A percentile compares a stretch with the other conserved stretches of the same genome.
These are phyloP conservation scores for Inga leiocalycina DNA, from an alignment of 306 rosid genomes.

Conservation along the genomic window DNA sequence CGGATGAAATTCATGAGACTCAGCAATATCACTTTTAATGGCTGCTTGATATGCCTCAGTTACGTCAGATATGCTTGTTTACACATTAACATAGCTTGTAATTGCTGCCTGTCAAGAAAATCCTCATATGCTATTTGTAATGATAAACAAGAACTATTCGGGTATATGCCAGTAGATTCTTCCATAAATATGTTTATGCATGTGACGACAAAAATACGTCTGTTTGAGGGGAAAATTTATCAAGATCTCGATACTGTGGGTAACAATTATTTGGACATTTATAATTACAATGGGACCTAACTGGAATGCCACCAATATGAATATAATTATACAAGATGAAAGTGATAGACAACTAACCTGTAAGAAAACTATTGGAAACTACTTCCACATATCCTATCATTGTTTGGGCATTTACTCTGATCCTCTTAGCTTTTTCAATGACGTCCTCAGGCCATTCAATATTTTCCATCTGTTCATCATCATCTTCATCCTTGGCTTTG, in stretches of 20 bases:
- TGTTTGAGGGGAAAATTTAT: too few species aligned
- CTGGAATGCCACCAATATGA: background rate
- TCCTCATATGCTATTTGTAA: background rate
- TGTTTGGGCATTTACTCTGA: slow-evolving; percentile 77
- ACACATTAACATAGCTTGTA: background rate
- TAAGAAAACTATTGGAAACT: slow-evolving; percentile 81
- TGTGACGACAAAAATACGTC: background rate
- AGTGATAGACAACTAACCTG: slow-evolving; percentile 56
- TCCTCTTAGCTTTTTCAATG: slow-evolving; percentile 78
- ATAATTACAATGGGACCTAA: background rate
- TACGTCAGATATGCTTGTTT: slow-evolving; percentile 83
- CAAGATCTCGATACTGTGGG: background rate
- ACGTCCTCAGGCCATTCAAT: slow-evolving; percentile 94
- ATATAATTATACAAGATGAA: background rate
- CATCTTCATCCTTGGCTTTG: slow-evolving; percentile 60
- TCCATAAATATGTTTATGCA: background rate
- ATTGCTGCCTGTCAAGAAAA: background rate
- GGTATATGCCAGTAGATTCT: background rate
- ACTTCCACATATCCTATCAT: slow-evolving; percentile 84
- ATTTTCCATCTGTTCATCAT: slow-evolving; percentile 45
- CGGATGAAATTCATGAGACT: slow-evolving; percentile 57
- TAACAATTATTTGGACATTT: background rate
- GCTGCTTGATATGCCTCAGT: slow-evolving; percentile 83
- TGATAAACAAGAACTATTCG: background rate
- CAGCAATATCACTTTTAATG: slow-evolving; percentile 63